Evolutionary conservation across 257 asterid genomes (phyloP).

Genomic region (Solanum verrucosum): DNA sequence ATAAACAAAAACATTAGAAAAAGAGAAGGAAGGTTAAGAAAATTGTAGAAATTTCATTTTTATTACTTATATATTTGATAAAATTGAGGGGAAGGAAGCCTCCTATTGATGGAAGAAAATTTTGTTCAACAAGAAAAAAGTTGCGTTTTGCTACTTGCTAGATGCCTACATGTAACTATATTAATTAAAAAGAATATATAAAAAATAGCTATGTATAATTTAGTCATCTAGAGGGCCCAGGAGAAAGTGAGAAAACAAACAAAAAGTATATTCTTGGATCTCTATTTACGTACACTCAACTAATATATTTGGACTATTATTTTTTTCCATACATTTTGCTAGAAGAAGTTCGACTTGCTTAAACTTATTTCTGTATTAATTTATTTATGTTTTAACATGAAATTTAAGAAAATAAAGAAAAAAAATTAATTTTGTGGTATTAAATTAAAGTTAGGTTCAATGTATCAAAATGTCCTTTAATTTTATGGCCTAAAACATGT

Average conservation of each 20-base stretch:
- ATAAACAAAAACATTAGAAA: not conserved
- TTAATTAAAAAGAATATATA: no score
- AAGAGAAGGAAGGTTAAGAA: not conserved
- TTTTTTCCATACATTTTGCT: no score
- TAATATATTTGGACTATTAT: not conserved
- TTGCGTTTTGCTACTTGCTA: not conserved
- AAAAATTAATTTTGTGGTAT: accelerated
- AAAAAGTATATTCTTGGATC: not conserved
- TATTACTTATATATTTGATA: no score
- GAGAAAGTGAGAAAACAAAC: not conserved
- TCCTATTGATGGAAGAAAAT: not conserved
- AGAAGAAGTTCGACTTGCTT: no score
- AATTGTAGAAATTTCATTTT: not conserved
- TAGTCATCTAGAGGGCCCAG: not conserved
- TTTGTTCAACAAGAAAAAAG: not conserved
- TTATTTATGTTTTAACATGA: no score
- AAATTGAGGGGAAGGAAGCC: not conserved
- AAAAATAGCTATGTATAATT: not conserved
- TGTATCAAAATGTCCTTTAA: no score
- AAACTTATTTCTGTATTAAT: no score
- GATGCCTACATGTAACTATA: not conserved
- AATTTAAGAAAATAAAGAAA: no score
- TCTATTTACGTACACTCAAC: not conserved
- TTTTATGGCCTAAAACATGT: no score
- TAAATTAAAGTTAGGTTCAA: no score